Conservation (phyloP, 306 rosid genomes). For the Dalbergia cultrata region DNA sequence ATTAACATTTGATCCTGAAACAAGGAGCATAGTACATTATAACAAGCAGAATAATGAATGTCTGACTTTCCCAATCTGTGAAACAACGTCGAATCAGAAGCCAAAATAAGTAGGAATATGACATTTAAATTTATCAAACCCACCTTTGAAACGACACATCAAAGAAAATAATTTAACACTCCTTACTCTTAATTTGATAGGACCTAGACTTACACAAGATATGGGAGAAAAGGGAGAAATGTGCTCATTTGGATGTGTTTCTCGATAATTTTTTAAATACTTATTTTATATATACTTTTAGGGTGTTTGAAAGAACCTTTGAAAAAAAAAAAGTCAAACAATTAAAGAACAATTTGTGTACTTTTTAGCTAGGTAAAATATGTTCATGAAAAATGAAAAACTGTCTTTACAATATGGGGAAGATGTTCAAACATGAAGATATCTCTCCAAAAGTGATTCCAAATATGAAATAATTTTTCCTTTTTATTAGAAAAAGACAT, state of each 20-base stretch:
- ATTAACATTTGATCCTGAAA: slow-evolving; percentile 90
- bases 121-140: slow-evolving; percentile 21
- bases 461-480: not conserved
- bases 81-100: slow-evolving; percentile 31
- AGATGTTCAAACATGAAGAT: not conserved
- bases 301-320: not conserved
- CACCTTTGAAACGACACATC: not conserved
- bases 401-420: not conserved
- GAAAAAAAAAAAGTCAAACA: not conserved
- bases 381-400: not conserved
- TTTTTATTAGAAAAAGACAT: not conserved
- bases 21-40: slow-evolving; percentile 36
- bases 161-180: not conserved
- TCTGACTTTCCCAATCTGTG: slow-evolving; percentile 28
- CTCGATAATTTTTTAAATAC: not conserved
- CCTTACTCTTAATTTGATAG: not conserved
- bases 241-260: not conserved
- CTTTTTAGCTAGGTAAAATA: not conserved
- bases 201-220: slow-evolving; percentile 3
- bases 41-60: slow-evolving; percentile 25
- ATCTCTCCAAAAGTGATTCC: not conserved
- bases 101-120: slow-evolving; percentile 21
- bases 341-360: too few relatives aligned
- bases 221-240: not conserved
- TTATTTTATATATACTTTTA: not conserved